phyloP scores from a whole-genome alignment of 192 early-diverging fungal genomes.

The Gaertneriomyces sp. region DNA sequence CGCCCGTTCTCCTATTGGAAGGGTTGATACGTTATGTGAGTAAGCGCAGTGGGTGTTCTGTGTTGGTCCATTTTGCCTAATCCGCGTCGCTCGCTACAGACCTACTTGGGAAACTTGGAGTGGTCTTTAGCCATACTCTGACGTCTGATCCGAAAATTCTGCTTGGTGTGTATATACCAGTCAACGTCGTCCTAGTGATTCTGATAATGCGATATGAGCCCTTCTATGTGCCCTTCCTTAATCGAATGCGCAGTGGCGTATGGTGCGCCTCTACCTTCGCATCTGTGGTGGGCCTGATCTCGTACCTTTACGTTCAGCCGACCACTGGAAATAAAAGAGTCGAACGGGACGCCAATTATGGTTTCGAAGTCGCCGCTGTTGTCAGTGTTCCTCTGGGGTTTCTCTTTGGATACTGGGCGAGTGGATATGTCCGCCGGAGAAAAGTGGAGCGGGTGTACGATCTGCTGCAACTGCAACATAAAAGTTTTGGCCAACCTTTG shows the following conservation, averaged over 20 bases:
- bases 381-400: conserved; percentile 2
- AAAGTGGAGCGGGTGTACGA: background rate
- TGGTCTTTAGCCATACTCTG: background rate
- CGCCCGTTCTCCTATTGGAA: conserved; percentile 18
- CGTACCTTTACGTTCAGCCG: background rate
- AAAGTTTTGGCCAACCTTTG: conserved; percentile 1
- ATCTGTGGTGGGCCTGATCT: conserved; percentile 9
- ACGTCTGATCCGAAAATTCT: background rate
- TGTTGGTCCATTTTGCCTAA: background rate
- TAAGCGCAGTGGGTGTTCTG: background rate
- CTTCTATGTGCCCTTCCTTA: conserved; percentile 18
- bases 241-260: conserved; percentile 16
- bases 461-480: conserved; percentile 14
- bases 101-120: too few relatives aligned
- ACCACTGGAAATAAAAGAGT: too few relatives aligned
- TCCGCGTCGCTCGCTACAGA: background rate
- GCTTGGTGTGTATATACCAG: conserved; percentile 14
- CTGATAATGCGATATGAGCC: conserved; percentile 15
- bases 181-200: conserved; percentile 1
- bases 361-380: conserved; percentile 1
- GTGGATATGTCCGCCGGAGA: too few relatives aligned
- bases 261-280: conserved; percentile 20
- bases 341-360: too few relatives aligned
- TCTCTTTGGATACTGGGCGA: too few relatives aligned
- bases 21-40: conserved; percentile 22